These are phyloP conservation scores for Poa annua DNA, from an alignment of 176 grass and related monocot genomes.

Conservation along the genomic window DNA sequence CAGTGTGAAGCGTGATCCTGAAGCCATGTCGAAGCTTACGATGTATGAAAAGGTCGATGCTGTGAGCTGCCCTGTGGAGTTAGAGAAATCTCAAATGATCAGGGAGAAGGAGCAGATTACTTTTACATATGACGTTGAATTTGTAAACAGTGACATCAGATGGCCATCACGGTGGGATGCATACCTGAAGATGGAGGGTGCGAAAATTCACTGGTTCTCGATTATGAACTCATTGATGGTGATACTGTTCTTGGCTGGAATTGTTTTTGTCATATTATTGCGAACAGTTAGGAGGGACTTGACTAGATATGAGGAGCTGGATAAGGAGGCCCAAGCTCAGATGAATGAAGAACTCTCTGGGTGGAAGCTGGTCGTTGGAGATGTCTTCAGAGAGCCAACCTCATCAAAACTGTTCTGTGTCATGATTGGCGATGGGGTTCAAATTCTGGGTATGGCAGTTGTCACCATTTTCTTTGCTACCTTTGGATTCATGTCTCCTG, in stretches of 20 bases:
- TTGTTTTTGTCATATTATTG: conserved; percentile 91
- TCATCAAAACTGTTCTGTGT: conserved; percentile 75
- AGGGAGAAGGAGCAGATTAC: conserved; percentile 74
- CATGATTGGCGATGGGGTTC: conserved; percentile 82
- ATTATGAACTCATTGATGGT: conserved; percentile 97
- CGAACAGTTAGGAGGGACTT: conserved; percentile 81
- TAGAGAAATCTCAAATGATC: conserved; percentile 76
- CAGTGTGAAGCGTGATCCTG: conserved; percentile 70
- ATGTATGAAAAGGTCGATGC: conserved; percentile 70
- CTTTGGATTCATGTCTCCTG: conserved; percentile 88
- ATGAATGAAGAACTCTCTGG: conserved; percentile 90
- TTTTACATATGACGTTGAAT: conserved; percentile 86
- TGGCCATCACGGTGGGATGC: conserved; percentile 92
- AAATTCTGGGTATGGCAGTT: conserved; percentile 85
- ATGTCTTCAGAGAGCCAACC: conserved; percentile 88
- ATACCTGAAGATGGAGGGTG: conserved; percentile 88
- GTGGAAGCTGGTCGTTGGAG: conserved; percentile 90
- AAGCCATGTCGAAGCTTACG: conserved; percentile 61
- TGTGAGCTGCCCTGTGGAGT: conserved; percentile 69
- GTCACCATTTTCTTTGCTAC: conserved; percentile 86
- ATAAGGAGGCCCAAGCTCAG: conserved; percentile 87
- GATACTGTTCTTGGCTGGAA: conserved; percentile 83
- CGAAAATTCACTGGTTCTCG: conserved; percentile 89
- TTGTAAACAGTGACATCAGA: conserved; percentile 82
- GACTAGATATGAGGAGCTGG: conserved; percentile 86